phyloP scores from a whole-genome alignment of 2,329 filamentous ascomycete species.

The Clonostachys solani region DNA sequence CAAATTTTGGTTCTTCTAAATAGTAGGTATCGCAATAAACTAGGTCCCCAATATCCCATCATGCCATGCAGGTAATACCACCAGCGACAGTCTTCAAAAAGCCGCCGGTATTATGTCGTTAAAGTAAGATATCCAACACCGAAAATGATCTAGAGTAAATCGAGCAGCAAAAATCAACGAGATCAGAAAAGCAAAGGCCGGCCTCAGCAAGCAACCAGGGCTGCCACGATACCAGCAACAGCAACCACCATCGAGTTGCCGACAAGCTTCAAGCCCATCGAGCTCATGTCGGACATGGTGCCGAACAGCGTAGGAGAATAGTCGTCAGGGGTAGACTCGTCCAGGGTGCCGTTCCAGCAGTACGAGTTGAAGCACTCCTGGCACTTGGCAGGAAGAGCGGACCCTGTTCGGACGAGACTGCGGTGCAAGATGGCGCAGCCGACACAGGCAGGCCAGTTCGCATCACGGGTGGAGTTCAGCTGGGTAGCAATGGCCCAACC shows the following conservation, averaged over 20 bases:
- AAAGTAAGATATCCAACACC: no score
- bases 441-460: constrained; percentile 76
- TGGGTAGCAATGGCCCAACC: constrained; percentile 81
- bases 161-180: no score
- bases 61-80: no score
- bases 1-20: no score
- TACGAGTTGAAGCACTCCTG: constrained; percentile 72
- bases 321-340: constrained; percentile 22
- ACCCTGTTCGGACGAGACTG: constrained; percentile 68
- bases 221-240: constrained; percentile 11
- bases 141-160: no score
- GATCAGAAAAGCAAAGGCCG: no score
- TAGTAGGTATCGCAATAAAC: no score
- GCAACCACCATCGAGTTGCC: constrained; percentile 7
- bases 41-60: no score
- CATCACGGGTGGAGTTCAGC: constrained; percentile 73
- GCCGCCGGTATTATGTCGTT: no score
- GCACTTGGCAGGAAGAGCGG: constrained; percentile 67
- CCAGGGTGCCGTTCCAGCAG: constrained; percentile 85
- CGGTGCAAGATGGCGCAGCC: constrained; percentile 82
- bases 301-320: constrained; percentile 20
- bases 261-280: constrained; percentile 7
- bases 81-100: no score
- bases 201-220: constrained; percentile 1
- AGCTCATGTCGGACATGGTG: constrained; percentile 15